phyloP scores from a whole-genome alignment of 2,329 filamentous ascomycete species.

The Penicillium paneum region DNA sequence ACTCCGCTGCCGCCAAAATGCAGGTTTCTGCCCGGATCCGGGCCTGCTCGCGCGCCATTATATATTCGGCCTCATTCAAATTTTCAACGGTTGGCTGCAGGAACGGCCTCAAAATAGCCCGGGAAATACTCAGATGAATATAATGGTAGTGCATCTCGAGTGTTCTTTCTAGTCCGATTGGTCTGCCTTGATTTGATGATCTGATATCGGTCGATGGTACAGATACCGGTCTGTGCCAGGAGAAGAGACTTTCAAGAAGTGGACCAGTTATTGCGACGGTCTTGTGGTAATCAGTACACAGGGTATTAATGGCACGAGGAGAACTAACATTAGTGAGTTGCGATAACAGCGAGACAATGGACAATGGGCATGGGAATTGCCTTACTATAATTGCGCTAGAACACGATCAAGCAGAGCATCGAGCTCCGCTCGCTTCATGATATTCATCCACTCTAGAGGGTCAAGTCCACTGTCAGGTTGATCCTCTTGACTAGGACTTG shows the following conservation, averaged over 20 bases:
- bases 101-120: background rate
- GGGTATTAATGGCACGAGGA: background rate
- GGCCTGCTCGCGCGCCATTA: background rate
- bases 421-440: conserved; percentile 2
- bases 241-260: background rate
- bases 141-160: conserved; percentile 6
- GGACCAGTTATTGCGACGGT: background rate
- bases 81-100: background rate
- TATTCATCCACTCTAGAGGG: background rate
- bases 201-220: background rate
- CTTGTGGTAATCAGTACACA: background rate
- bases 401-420: background rate
- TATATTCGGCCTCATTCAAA: background rate
- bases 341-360: background rate
- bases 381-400: conserved; percentile 3
- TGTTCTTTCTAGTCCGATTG: background rate
- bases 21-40: background rate
- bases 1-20: background rate
- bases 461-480: background rate
- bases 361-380: background rate
- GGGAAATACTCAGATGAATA: background rate
- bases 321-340: background rate
- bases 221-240: background rate
- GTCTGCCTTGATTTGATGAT: background rate
- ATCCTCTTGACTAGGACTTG: background rate